These are phyloP conservation scores for Miscanthus sacchariflorus DNA, from an alignment of 202 grass and related monocot genomes.

Conservation along the genomic window DNA sequence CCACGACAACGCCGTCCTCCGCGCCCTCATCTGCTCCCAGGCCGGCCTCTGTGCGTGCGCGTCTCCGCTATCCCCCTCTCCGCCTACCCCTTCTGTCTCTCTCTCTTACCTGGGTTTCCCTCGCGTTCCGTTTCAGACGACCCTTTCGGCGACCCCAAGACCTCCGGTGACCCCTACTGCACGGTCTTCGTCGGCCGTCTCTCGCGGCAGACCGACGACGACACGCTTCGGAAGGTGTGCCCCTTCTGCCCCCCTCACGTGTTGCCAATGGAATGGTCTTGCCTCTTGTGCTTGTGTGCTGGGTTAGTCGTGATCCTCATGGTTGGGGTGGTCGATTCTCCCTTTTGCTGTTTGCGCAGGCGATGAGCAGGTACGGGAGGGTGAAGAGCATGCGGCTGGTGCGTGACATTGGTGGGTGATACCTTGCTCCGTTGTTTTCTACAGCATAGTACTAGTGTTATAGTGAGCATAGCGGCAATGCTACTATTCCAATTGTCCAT, in stretches of 20 bases:
- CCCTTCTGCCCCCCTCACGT: background rate
- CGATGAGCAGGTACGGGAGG: slow-evolving; percentile 82
- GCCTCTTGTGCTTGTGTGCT: background rate
- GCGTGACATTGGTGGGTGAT: slow-evolving; percentile 74
- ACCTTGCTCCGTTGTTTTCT: slow-evolving; percentile 4
- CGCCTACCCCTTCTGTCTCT: background rate
- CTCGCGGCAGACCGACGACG: slow-evolving; percentile 76
- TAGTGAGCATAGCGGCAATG: background rate
- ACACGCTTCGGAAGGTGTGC: slow-evolving; percentile 67
- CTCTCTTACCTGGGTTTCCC: background rate
- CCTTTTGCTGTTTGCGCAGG: slow-evolving; percentile 52
- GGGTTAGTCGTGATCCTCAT: slow-evolving; percentile 23
- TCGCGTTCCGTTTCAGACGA: slow-evolving; percentile 57
- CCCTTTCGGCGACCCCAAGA: slow-evolving; percentile 90
- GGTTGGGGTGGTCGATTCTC: slow-evolving; percentile 16
- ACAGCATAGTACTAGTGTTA: background rate
- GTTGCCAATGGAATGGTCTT: background rate
- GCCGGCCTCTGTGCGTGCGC: slow-evolving; percentile 76
- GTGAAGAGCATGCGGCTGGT: slow-evolving; percentile 87
- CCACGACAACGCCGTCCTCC: slow-evolving; percentile 91
- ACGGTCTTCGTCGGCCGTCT: slow-evolving; percentile 85
- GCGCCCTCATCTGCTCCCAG: slow-evolving; percentile 83
- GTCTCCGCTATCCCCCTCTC: background rate
- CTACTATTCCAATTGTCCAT: background rate
- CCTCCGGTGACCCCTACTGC: slow-evolving; percentile 81